Evolutionary conservation across 441 rosid species (phyloP).

Genomic region (Lepidium campestre): DNA sequence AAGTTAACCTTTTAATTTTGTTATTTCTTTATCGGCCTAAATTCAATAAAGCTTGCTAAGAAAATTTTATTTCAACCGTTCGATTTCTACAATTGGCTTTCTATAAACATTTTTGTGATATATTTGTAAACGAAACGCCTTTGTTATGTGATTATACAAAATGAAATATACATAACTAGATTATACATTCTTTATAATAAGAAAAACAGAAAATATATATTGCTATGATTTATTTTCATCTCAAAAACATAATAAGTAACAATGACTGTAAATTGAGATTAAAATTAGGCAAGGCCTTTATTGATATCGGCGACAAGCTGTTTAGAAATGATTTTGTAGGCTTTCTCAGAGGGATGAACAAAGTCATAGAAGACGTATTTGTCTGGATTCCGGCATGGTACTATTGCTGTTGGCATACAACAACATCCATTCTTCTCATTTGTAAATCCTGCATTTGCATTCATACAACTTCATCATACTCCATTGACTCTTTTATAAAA

Average conservation of each 20-base stretch:
- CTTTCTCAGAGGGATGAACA: conserved; percentile 57
- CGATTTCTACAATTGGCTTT: too few species aligned
- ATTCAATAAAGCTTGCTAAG: background rate
- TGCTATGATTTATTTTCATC: background rate
- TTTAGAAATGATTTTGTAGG: conserved; percentile 33
- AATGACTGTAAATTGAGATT: too few species aligned
- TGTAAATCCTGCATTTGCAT: conserved; percentile 12
- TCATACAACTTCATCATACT: too few species aligned
- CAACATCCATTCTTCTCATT: conserved; percentile 49
- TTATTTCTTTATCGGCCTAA: background rate
- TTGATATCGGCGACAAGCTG: conserved; percentile 28
- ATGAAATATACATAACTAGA: background rate
- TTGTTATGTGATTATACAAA: background rate
- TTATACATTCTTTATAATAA: background rate
- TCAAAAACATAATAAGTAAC: background rate
- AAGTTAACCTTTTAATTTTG: background rate
- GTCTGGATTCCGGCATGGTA: conserved; percentile 33
- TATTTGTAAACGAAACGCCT: background rate
- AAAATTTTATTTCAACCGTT: background rate
- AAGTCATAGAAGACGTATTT: conserved; percentile 55
- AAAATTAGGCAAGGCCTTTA: conserved; percentile 17
- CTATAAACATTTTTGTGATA: too few species aligned
- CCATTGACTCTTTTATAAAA: too few species aligned
- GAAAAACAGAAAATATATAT: background rate
- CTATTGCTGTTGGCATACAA: conserved; percentile 12